A percentile compares a stretch with the other conserved stretches of the same genome.
Evolutionary conservation across 2,329 filamentous ascomycete genomes (phyloP).

Genomic region (Aureobasidium sp.): DNA sequence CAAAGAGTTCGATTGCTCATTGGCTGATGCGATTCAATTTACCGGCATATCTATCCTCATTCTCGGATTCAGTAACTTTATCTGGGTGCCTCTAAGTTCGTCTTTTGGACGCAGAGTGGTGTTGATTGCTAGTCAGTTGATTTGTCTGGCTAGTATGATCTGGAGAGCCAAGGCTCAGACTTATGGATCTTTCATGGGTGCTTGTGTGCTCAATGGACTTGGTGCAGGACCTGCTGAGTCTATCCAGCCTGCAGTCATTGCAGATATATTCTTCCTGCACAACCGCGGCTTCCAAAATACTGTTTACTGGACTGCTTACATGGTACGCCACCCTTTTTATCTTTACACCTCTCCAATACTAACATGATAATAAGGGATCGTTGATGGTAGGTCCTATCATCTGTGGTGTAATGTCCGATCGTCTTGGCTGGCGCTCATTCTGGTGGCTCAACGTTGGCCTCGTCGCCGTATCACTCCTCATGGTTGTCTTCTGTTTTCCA

Average conservation of each 20-base stretch:
- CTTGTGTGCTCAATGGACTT: slow-evolving; percentile 67
- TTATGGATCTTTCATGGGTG: slow-evolving; percentile 70
- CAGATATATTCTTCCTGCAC: slow-evolving; percentile 71
- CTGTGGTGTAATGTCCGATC: slow-evolving; percentile 65
- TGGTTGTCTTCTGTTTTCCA: slow-evolving; percentile 67
- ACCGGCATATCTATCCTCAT: slow-evolving; percentile 64
- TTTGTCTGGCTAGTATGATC: slow-evolving; percentile 60
- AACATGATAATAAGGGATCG: slow-evolving; percentile 42
- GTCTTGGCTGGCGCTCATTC: slow-evolving; percentile 67
- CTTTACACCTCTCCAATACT: too few relatives aligned
- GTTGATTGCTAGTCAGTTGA: slow-evolving; percentile 56
- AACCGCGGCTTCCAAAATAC: slow-evolving; percentile 70
- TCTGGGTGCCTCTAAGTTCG: slow-evolving; percentile 57
- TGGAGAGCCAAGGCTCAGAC: slow-evolving; percentile 65
- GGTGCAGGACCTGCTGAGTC: slow-evolving; percentile 70
- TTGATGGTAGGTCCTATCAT: slow-evolving; percentile 69
- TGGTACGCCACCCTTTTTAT: slow-evolving; percentile 33
- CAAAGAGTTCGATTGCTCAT: slow-evolving; percentile 57
- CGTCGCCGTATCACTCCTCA: slow-evolving; percentile 53
- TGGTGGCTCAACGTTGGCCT: slow-evolving; percentile 72
- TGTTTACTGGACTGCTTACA: slow-evolving; percentile 68
- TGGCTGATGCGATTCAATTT: slow-evolving; percentile 62
- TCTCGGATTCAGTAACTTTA: slow-evolving; percentile 66
- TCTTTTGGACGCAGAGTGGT: slow-evolving; percentile 63
- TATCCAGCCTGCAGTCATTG: slow-evolving; percentile 68